Evolutionary conservation across 2,329 filamentous ascomycete species (phyloP), one percentile per base, ranked within the genome.

Genomic region (Exutisphaerella laricina): DNA sequence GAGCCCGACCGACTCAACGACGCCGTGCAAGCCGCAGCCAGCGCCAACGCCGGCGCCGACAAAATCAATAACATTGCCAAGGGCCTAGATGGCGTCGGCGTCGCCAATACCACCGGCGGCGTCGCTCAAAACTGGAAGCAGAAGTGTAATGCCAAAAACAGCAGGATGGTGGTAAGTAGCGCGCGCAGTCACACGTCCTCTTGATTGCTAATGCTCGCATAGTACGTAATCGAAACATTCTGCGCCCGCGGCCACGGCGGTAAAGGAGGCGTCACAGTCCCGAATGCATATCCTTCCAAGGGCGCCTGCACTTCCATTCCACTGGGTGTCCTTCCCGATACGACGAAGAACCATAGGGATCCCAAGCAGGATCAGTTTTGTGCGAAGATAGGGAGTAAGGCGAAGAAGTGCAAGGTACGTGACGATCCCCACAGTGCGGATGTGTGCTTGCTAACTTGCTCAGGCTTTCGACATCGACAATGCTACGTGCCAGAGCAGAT

Each of bases 191-290:
- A n/a, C n/a, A n/a, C n/a, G n/a, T n/a, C n/a, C n/a, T n/a, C n/a
- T n/a, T n/a, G n/a, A n/a, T n/a, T n/a, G n/a, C n/a, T n/a, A n/a
- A n/a, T n/a, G n/a, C n/a, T n/a, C n/a, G n/a, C n/a, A n/a, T n/a
- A 35, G 4, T 5, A 12, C 10, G 33, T 35, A 20, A 23, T 35
- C 20, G 33, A 17, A 20, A 35, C 9, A 12, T 35, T 35, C 13
- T 35, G 33, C 20, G 6, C 8, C 2, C 4, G 31, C 3, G 13
- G 32, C 8, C 21, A 12, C 14, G 33, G 33, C 20, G 33, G 33
- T 12, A 35, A 35, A 14, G 33, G 33, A 3, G 33, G 33, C 33
- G 33, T 35, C 6, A 35, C 33, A 4, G 33, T 35, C 5, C 33
- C 33, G 4, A 21, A 21, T 20, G 4, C n/a, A 21, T 35, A 35